A percentile compares a stretch with the other conserved stretches of the same genome.
Conservation (phyloP, 192 early-diverging fungal genomes). For the Backusella sp. region DNA sequence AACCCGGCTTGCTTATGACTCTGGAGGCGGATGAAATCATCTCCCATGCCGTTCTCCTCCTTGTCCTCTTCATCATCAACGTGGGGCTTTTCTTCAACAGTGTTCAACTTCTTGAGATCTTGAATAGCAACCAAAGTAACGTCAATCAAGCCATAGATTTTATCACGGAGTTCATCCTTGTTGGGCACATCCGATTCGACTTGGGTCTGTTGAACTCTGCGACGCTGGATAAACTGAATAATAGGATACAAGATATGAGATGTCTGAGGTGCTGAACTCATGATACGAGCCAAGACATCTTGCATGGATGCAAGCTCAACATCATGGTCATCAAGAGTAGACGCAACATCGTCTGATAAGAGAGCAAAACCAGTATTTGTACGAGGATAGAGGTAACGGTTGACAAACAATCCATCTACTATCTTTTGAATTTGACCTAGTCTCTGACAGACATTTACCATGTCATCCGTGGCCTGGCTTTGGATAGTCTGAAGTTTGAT, state of each 20-base stretch:
- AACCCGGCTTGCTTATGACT: slow-evolving; percentile 35
- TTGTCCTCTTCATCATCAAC: slow-evolving; percentile 7
- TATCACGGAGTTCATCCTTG: slow-evolving; percentile 2
- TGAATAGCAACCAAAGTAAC: slow-evolving; percentile 43
- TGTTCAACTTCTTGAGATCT: slow-evolving; percentile 33
- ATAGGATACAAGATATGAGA: slow-evolving; percentile 39
- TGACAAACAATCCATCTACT: slow-evolving; percentile 17
- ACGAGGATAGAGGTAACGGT: slow-evolving; percentile 27
- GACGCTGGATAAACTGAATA: slow-evolving; percentile 33
- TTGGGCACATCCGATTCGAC: not conserved
- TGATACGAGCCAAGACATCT: slow-evolving; percentile 13
- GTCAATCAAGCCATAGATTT: slow-evolving; percentile 41
- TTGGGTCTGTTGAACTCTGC: slow-evolving; percentile 21
- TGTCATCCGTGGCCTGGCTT: not conserved
- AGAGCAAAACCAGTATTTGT: slow-evolving; percentile 23
- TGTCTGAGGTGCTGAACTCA: slow-evolving; percentile 33
- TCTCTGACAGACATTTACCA: slow-evolving; percentile 10
- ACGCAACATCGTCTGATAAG: slow-evolving; percentile 27
- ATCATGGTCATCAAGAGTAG: slow-evolving; percentile 35
- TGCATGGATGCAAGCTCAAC: slow-evolving; percentile 29
- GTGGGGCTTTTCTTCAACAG: not conserved
- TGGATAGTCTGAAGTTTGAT: slow-evolving; percentile 10
- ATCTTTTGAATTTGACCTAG: slow-evolving; percentile 21
- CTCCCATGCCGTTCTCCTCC: slow-evolving; percentile 43
- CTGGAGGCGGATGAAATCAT: slow-evolving; percentile 48